Evolutionary conservation across 208 protist genomes (phyloP).

Genomic region (Herpetomonas samuelpessoai): DNA sequence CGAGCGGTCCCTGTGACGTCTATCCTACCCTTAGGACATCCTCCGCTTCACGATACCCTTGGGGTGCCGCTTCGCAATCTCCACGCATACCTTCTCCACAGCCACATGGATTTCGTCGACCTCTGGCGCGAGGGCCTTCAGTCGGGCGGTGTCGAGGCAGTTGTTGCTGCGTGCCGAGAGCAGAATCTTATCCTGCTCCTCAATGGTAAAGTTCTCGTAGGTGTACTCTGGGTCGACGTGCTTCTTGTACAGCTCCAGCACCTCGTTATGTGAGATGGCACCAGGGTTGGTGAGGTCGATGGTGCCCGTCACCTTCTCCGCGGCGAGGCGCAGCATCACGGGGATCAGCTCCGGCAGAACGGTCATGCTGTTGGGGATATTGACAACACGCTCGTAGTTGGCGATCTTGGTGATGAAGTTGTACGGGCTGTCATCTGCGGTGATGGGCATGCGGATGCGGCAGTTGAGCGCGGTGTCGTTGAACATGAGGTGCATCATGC

Average conservation of each 20-base stretch:
- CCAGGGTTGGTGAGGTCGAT: conserved; percentile 64
- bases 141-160: conserved; percentile 25
- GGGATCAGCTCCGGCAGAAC: conserved; percentile 51
- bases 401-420: conserved; percentile 73
- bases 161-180: conserved; percentile 45
- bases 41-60: conserved; percentile 33
- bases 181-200: conserved; percentile 62
- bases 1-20: too few species aligned
- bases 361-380: conserved; percentile 70
- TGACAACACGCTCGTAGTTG: conserved; percentile 54
- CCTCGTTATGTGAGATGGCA: conserved; percentile 54
- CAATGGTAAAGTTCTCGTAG: conserved; percentile 50
- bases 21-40: conserved; percentile 8
- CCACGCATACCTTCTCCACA: conserved; percentile 39
- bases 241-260: conserved; percentile 52
- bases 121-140: conserved; percentile 24
- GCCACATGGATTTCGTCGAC: conserved; percentile 49
- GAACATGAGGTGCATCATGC: conserved; percentile 49
- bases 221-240: conserved; percentile 45
- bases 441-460: conserved; percentile 63
- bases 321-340: conserved; percentile 30
- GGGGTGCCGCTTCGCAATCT: conserved; percentile 30
- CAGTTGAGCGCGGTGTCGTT: conserved; percentile 41
- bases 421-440: conserved; percentile 42
- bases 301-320: conserved; percentile 36